Evolutionary conservation across 257 asterid genomes (phyloP).

Genomic region (Ajuga chamaepitys): DNA sequence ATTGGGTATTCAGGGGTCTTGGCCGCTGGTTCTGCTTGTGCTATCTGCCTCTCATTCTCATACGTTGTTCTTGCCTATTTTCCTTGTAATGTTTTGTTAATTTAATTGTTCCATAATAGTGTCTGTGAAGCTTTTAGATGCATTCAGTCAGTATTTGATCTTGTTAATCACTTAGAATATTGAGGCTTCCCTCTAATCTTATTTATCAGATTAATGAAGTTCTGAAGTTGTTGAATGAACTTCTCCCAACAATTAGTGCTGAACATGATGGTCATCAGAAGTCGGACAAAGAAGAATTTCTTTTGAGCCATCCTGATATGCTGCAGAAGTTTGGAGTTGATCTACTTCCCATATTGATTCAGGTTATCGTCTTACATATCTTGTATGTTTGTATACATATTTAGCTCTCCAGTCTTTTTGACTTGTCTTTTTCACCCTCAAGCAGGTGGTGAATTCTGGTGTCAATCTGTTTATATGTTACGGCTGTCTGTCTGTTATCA

Average conservation of each 20-base stretch:
- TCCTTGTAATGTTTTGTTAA: neutral
- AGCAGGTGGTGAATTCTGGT: conserved; percentile 93
- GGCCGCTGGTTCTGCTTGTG: too few species aligned
- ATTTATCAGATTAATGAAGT: conserved; percentile 61
- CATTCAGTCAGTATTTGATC: neutral
- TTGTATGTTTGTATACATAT: neutral
- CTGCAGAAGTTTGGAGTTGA: conserved; percentile 71
- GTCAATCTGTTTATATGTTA: conserved; percentile 57
- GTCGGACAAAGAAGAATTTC: conserved; percentile 60
- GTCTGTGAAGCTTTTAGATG: neutral
- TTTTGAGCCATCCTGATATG: conserved; percentile 63
- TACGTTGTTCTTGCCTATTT: too few species aligned
- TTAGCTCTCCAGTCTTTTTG: neutral
- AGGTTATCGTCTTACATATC: conserved; percentile 40
- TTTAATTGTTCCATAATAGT: neutral
- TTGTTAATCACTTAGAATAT: neutral
- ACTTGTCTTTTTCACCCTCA: conserved; percentile 25
- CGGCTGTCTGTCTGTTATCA: conserved; percentile 80
- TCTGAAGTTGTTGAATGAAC: conserved; percentile 73
- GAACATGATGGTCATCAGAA: conserved; percentile 42
- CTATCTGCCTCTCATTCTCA: too few species aligned
- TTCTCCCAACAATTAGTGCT: conserved; percentile 53
- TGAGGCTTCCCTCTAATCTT: conserved; percentile 10
- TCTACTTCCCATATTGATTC: conserved; percentile 73
- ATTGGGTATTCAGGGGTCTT: too few species aligned